Base-by-base conservation (phyloP, 805 yeast species). In the Yamadazyma nakazawae region DNA sequence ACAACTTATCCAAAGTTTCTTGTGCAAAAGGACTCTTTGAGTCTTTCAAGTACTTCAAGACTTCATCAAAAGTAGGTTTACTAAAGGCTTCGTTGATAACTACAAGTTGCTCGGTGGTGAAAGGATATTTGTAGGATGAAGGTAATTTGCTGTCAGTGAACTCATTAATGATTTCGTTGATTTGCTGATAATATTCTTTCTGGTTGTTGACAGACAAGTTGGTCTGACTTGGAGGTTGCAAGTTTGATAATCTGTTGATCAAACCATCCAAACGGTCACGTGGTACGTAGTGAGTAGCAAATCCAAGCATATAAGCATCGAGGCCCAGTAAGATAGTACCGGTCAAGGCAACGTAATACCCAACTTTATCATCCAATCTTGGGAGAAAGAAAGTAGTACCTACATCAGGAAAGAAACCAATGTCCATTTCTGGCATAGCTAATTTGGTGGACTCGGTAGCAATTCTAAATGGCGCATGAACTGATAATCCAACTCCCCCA, bases 341-440 rank as follows among this genome's bases (percentile, higher is more conserved):
- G 1, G 98, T 91, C 55, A 91, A 70, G 25, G 96, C 94, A 53
- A 88, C 68, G 66, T 85, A 94, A 62, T 84, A 79, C 40, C 98
- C 97, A 50, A 91, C 69, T 55, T 88, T 81, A 43, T 88, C 88
- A 57, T 88, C 90, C 50, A 89, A 67, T 53, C 86, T 80, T 30
- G 96, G 90, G 56, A 94, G 72, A 67, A 90, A 91, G 68, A 88
- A 92, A 10, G 96, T 81, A 32, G 95, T 84, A 37, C 97, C 99
- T 11, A 94, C 98, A 65, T 94, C 99, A 17, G 96, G 96, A 68
- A 88, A 87, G 66, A 89, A 88, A 1, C 99, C 99, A 63, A 94
- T 94, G 59, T 88, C 90, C 76, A 95, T 86, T 68, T 94, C 98
- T 8, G 99, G 98, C 99, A 94, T 94, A 51, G 98, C 96, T 70